phyloP scores from a whole-genome alignment of 2,329 filamentous ascomycete species.

The Escovopsis sp. region DNA sequence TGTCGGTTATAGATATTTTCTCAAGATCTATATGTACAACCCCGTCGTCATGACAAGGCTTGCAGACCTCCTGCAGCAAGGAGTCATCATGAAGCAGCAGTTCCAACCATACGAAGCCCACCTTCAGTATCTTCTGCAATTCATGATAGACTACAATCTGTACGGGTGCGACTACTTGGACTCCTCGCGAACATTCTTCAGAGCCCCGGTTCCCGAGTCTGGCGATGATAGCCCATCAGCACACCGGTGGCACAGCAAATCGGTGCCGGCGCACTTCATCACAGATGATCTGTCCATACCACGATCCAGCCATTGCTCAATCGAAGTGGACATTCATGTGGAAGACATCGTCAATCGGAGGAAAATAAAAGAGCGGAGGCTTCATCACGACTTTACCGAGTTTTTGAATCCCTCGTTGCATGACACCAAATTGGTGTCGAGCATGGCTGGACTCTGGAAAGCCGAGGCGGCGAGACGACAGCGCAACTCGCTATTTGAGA shows the following conservation, averaged over 20 bases:
- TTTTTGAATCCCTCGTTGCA: constrained; percentile 44
- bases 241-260: constrained; percentile 69
- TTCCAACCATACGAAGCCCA: constrained; percentile 94
- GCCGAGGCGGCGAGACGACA: constrained; percentile 75
- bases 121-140: constrained; percentile 81
- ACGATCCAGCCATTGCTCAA: constrained; percentile 70
- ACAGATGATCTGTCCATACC: constrained; percentile 50
- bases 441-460: constrained; percentile 86
- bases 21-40: constrained; percentile 92
- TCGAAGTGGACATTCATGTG: constrained; percentile 82
- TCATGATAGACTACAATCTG: constrained; percentile 97
- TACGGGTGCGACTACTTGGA: constrained; percentile 87
- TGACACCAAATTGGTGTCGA: constrained; percentile 75
- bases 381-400: constrained; percentile 84
- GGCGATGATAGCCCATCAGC: constrained; percentile 42
- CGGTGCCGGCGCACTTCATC: constrained; percentile 37
- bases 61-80: constrained; percentile 75
- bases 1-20: constrained; percentile 78
- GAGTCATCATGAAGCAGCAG: constrained; percentile 65
- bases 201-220: constrained; percentile 58
- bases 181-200: constrained; percentile 54
- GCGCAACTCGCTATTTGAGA: constrained; percentile 48
- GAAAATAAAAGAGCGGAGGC: constrained; percentile 56
- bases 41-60: constrained; percentile 76
- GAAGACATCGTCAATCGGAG: constrained; percentile 76